phyloP scores from a whole-genome alignment of 306 rosid species.

The Fagus sylvatica region DNA sequence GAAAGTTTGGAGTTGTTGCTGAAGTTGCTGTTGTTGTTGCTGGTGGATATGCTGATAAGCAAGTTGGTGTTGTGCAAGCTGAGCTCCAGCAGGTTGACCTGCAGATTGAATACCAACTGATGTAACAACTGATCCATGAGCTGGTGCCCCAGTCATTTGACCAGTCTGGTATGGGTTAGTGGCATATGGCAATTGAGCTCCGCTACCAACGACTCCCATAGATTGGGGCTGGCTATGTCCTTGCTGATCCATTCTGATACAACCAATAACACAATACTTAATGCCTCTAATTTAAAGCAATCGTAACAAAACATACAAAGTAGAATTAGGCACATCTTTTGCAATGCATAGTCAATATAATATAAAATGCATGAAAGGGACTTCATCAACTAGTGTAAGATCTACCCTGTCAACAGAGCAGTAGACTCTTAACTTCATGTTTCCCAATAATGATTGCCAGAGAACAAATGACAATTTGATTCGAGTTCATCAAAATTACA shows the following conservation, averaged over 20 bases:
- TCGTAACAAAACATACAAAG: background rate
- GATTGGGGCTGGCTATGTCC: slow-evolving; percentile 40
- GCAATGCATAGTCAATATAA: background rate
- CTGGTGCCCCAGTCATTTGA: slow-evolving; percentile 36
- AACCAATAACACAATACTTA: slow-evolving; percentile 12
- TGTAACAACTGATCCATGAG: slow-evolving; percentile 29
- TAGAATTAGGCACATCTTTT: background rate
- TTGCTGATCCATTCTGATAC: slow-evolving; percentile 43
- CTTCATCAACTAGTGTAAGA: background rate
- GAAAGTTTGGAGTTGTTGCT: slow-evolving; percentile 59
- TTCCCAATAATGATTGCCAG: background rate
- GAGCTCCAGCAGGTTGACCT: slow-evolving; percentile 52
- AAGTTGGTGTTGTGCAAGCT: slow-evolving; percentile 63
- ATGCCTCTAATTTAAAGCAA: background rate
- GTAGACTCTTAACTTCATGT: background rate
- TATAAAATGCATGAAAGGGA: background rate
- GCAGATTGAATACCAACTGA: slow-evolving; percentile 40
- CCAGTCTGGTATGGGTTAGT: slow-evolving; percentile 38
- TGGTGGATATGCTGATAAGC: slow-evolving; percentile 60
- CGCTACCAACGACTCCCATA: slow-evolving; percentile 42
- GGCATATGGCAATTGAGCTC: slow-evolving; percentile 43
- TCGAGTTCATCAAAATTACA: background rate
- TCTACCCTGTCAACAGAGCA: background rate
- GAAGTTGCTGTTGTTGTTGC: slow-evolving; percentile 54
- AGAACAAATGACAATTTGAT: background rate